Base-by-base conservation (phyloP, 352 stramenopile species). In the Globisporangium yorkense region DNA sequence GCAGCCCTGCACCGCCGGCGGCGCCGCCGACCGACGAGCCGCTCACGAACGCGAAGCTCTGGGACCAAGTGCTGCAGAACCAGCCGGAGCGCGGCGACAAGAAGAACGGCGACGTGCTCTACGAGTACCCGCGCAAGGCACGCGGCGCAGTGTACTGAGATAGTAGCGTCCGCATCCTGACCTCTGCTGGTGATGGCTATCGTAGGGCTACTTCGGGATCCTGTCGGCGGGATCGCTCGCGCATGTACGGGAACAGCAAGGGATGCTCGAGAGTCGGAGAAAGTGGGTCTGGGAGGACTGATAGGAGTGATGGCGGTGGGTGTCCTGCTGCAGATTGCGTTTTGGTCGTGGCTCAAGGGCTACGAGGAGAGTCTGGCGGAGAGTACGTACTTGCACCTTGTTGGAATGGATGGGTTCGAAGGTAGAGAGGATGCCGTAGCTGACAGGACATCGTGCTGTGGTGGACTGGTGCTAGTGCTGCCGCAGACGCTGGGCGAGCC, bases 261-360 rank as follows among this genome's bases (percentile, higher is more conserved):
- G 3, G n/a, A 13, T 12, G 41, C 8, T 24, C 4, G 4, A 47
- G 40, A 45, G 13, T 8, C 7, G 40, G 18, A 45, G n/a, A 47
- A 47, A 21, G 40, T n/a, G 40, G 18, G 16, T 16, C 15, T 20
- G 40, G 18, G 5, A 45, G 40, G 40, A 45, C 18, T 20, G 12
- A 39, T 54, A 5, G 20, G 20, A 46, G 2, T 44, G 20, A n/a
- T 33, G 69, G 20, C 48, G 41, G 31, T 45, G 29, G 21, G 6
- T 51, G 27, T 21, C 45, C 54, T 37, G 33, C 10, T 61, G 41
- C 62, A 94, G 80, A 90, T 94, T 59, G 82, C 84, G 24, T 94
- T 94, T 54, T 94, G 84, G 84, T 92, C 82, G 29, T 94, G 84
- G 84, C 70, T 92, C 53, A 94, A 94, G 59, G 84, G 84, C n/a